Evolutionary conservation across 2,329 filamentous ascomycete species (phyloP).

Genomic region (Chaetomium strumarium): DNA sequence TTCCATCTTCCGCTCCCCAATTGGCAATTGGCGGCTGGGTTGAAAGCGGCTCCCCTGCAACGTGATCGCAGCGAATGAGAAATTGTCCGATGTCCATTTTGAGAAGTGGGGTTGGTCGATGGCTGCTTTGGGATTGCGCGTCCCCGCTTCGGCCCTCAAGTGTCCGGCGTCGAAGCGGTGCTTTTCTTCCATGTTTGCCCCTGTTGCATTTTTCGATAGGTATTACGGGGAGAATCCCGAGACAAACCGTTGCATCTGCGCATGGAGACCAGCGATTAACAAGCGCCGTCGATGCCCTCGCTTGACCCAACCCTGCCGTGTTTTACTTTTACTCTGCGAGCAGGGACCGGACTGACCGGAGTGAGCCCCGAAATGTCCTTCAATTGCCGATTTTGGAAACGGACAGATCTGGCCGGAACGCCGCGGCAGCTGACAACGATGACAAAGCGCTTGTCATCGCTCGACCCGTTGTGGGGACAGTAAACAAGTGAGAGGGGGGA

Average conservation of each 20-base stretch:
- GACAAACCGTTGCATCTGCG: constrained; percentile 3
- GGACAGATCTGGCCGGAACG: constrained; percentile 2
- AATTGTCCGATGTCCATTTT: constrained; percentile 26
- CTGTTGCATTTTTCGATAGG: too few relatives aligned
- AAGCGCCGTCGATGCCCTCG: constrained; percentile 5
- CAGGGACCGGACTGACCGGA: too few relatives aligned
- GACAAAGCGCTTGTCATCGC: too few relatives aligned
- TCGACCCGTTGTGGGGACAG: too few relatives aligned
- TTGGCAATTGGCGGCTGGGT: background rate
- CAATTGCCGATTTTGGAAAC: constrained; percentile 9
- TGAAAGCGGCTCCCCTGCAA: background rate
- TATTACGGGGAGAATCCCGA: background rate
- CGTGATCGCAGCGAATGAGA: constrained; percentile 22
- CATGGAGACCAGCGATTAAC: constrained; percentile 2
- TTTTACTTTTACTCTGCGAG: background rate
- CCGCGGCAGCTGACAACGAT: constrained; percentile 1
- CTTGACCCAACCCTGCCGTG: background rate
- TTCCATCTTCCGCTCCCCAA: background rate
- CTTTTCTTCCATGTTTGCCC: background rate
- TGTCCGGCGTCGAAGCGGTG: background rate
- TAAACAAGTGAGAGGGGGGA: too few relatives aligned
- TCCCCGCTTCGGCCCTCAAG: too few relatives aligned
- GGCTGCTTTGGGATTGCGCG: too few relatives aligned
- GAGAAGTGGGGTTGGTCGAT: constrained; percentile 13
- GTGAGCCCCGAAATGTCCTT: background rate